Percentiles rank a stretch among this genome's conserved stretches.
Evolutionary conservation across 2,329 filamentous ascomycete genomes (phyloP).

Genomic region (Alternaria solani): DNA sequence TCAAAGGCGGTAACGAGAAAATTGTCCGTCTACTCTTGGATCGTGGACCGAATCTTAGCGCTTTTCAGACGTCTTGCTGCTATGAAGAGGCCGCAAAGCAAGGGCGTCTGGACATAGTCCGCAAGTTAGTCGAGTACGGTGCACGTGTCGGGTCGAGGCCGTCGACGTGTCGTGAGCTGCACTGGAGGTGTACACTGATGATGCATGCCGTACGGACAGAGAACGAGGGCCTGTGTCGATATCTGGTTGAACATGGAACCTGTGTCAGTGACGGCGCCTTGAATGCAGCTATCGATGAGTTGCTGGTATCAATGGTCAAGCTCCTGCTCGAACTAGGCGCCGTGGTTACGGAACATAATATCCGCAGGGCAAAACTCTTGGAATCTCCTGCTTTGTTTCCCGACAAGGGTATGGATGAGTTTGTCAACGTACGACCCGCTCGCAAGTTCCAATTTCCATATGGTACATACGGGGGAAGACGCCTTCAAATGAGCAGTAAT

Average conservation of each 20-base stretch:
- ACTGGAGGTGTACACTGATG: neutral
- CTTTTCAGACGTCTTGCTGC: neutral
- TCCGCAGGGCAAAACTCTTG: neutral
- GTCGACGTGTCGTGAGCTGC: neutral
- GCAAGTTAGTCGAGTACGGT: constrained; percentile 10
- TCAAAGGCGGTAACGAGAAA: constrained; percentile 11
- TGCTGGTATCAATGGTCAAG: neutral
- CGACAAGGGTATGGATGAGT: too few relatives aligned
- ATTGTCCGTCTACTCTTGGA: constrained; percentile 11
- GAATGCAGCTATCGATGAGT: neutral
- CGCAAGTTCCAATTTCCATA: neutral
- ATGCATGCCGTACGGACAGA: neutral
- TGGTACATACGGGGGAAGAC: neutral
- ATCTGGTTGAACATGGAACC: neutral
- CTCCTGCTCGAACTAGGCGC: neutral
- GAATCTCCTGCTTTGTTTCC: too few relatives aligned
- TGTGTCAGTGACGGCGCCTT: neutral
- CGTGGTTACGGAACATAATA: neutral
- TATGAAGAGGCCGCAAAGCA: neutral
- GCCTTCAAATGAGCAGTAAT: neutral
- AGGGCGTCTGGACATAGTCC: constrained; percentile 14
- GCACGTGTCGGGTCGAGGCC: neutral
- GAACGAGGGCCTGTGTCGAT: neutral
- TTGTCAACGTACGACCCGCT: neutral
- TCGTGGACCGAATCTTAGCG: constrained; percentile 2